Percentiles rank a stretch among this genome's conserved stretches.
Evolutionary conservation across 805 yeast species (phyloP).

Genomic region (Yarrowia divulgata): DNA sequence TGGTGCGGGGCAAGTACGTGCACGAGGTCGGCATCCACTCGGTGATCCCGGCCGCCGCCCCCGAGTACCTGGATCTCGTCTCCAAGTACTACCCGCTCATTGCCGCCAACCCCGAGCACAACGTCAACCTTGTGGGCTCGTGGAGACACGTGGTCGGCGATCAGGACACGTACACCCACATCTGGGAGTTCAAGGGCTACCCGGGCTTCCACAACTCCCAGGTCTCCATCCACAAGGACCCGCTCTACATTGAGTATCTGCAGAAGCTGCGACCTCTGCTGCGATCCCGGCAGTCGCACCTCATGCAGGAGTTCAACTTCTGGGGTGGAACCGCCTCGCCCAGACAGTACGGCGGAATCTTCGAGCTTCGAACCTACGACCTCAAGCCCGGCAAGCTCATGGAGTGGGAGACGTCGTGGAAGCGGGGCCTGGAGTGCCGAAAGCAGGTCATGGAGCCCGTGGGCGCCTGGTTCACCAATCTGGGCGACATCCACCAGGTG

Average conservation of each 20-base stretch:
- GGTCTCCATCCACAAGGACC: conserved; percentile 49
- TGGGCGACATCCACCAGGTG: conserved; percentile 54
- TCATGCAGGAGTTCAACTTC: conserved; percentile 55
- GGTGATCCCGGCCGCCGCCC: conserved; percentile 50
- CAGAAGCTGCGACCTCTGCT: conserved; percentile 49
- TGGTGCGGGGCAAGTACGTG: conserved; percentile 54
- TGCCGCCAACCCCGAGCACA: conserved; percentile 48
- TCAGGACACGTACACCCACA: conserved; percentile 53
- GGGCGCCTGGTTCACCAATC: conserved; percentile 56
- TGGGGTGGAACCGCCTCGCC: conserved; percentile 58
- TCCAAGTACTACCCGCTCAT: conserved; percentile 49
- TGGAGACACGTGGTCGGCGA: conserved; percentile 56
- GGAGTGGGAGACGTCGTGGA: conserved; percentile 57
- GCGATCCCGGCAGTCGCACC: conserved; percentile 49
- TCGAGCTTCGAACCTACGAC: conserved; percentile 53
- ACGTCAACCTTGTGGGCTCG: conserved; percentile 53
- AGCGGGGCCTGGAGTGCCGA: conserved; percentile 54
- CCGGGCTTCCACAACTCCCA: conserved; percentile 53
- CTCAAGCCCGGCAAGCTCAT: conserved; percentile 53
- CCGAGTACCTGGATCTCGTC: conserved; percentile 51
- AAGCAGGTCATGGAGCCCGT: conserved; percentile 58
- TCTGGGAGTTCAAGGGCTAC: conserved; percentile 56
- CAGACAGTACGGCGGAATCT: conserved; percentile 53
- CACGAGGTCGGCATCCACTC: conserved; percentile 53
- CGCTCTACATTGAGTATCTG: conserved; percentile 48